Conservation (phyloP, 495 filamentous ascomycete genomes). For the Aspergillus sparsus region DNA sequence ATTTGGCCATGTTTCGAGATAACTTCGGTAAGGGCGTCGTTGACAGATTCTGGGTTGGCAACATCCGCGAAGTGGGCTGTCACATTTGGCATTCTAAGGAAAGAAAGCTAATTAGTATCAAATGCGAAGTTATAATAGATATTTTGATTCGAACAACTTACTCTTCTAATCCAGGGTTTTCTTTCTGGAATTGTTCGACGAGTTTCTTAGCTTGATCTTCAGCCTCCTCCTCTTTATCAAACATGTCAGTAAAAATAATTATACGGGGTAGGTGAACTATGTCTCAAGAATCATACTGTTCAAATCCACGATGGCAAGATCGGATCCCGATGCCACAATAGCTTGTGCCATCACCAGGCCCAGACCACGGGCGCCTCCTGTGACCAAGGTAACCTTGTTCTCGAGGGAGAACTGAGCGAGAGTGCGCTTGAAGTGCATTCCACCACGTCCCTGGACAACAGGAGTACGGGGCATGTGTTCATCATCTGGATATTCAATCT, state of each 20-base stretch:
- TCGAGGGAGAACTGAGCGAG: constrained; percentile 77
- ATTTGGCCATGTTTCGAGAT: constrained; percentile 72
- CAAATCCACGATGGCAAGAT: constrained; percentile 89
- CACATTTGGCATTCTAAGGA: constrained; percentile 67
- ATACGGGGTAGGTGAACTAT: neutral
- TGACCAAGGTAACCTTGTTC: constrained; percentile 74
- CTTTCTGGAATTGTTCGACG: constrained; percentile 68
- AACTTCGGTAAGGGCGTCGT: constrained; percentile 67
- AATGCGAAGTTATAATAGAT: neutral
- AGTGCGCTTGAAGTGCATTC: constrained; percentile 70
- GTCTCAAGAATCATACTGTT: constrained; percentile 63
- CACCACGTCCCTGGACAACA: constrained; percentile 70
- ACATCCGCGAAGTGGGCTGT: constrained; percentile 91
- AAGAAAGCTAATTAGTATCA: constrained; percentile 3
- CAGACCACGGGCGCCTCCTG: constrained; percentile 82
- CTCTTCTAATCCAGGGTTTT: constrained; percentile 75
- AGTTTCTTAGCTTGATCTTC: constrained; percentile 69
- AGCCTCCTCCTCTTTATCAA: constrained; percentile 73
- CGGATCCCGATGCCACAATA: constrained; percentile 79
- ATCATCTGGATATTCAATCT: constrained; percentile 75
- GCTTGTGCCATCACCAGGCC: constrained; percentile 92
- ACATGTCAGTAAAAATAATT: neutral
- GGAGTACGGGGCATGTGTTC: constrained; percentile 62
- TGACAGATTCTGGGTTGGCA: constrained; percentile 73
- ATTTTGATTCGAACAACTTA: constrained; percentile 35